Evolutionary conservation across 179 eudicot genomes (phyloP).

Genomic region (Actinidia arguta): DNA sequence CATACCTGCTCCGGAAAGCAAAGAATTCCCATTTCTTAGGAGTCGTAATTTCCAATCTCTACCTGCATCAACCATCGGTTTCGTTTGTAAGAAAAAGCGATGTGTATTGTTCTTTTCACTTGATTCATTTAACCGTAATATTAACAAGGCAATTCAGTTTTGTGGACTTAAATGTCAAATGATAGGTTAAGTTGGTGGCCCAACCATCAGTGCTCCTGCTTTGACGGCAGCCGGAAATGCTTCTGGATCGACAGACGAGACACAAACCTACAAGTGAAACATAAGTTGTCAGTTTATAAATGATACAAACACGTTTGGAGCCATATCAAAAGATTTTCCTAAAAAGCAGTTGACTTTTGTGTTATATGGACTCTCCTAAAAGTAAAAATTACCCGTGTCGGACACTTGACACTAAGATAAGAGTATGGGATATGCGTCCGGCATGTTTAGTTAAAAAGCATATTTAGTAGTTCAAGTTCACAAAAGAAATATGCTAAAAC

Average conservation of each 20-base stretch:
- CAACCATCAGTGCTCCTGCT: constrained; percentile 93
- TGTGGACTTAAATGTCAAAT: background rate
- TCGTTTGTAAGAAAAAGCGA: background rate
- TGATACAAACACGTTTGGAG: background rate
- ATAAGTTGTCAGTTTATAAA: background rate
- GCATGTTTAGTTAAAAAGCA: too few species aligned
- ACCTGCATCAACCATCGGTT: constrained; percentile 51
- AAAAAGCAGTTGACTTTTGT: background rate
- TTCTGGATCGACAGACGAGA: constrained; percentile 86
- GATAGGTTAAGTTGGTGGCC: constrained; percentile 17
- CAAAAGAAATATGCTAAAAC: too few species aligned
- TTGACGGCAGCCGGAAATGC: constrained; percentile 81
- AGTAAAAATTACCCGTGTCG: too few species aligned
- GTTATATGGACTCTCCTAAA: too few species aligned
- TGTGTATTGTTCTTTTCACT: background rate
- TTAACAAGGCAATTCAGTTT: constrained; percentile 10
- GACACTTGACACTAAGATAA: too few species aligned
- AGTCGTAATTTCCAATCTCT: constrained; percentile 95
- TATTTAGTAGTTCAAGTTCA: too few species aligned
- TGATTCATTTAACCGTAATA: background rate
- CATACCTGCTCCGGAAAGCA: constrained; percentile 89
- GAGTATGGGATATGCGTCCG: too few species aligned
- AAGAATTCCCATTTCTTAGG: constrained; percentile 67
- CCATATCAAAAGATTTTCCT: background rate
- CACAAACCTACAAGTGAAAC: constrained; percentile 70